These are phyloP conservation scores for Mucor plumbeus DNA, from an alignment of 371 early-diverging fungal species.

Conservation along the genomic window DNA sequence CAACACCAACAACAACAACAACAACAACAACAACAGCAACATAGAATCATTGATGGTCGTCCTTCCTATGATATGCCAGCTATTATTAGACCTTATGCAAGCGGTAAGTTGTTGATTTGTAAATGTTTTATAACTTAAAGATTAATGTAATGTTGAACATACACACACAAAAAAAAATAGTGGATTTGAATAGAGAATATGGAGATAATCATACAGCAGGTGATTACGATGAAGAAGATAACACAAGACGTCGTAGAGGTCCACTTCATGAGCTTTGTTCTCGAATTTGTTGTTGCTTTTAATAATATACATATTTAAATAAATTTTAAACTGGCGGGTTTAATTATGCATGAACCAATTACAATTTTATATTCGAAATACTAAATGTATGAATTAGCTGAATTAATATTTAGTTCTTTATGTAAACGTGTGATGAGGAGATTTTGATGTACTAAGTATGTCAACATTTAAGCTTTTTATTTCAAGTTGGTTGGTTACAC, in stretches of 20 bases:
- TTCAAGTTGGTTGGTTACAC: too few species aligned
- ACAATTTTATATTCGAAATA: too few species aligned
- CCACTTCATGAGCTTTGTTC: conserved; percentile 2
- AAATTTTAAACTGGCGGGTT: background rate
- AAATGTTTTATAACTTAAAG: background rate
- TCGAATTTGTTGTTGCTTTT: conserved; percentile 3
- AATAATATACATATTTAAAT: background rate
- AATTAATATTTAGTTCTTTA: too few species aligned
- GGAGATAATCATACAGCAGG: background rate
- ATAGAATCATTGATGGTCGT: background rate
- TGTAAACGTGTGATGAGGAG: too few species aligned
- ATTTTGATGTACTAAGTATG: too few species aligned
- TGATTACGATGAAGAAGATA: background rate
- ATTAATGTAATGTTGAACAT: background rate
- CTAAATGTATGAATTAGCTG: too few species aligned
- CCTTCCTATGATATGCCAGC: conserved; percentile 10
- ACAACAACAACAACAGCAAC: background rate
- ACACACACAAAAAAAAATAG: background rate
- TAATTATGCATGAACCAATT: background rate
- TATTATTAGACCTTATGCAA: background rate
- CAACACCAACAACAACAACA: background rate
- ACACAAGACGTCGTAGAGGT: background rate
- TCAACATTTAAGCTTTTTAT: too few species aligned
- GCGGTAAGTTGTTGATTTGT: background rate
- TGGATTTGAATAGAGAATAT: conserved; percentile 7